Percentiles rank a stretch among this genome's conserved stretches.
These are phyloP conservation scores for Macrolepiota fuliginosa DNA, from an alignment of 768 basidiomycete species.

Conservation along the genomic window DNA sequence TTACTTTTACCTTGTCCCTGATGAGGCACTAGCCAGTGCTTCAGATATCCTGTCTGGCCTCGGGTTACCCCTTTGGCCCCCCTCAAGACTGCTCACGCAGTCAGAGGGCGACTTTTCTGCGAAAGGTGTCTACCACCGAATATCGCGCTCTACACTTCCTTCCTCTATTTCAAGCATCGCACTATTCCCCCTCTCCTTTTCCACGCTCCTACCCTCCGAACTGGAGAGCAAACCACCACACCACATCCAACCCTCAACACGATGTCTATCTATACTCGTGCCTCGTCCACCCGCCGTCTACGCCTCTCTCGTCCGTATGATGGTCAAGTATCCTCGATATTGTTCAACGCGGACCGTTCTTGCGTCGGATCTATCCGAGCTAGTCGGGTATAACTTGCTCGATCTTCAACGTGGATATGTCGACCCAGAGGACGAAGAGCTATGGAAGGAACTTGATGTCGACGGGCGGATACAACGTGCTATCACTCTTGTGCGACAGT, in stretches of 20 bases:
- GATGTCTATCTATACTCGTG: conserved; percentile 21
- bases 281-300: conserved; percentile 29
- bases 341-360: conserved; percentile 21
- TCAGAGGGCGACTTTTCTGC: too few species aligned
- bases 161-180: conserved; percentile 6
- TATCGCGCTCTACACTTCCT: not conserved
- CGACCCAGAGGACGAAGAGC: conserved; percentile 26
- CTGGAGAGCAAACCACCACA: conserved; percentile 14
- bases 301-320: conserved; percentile 30
- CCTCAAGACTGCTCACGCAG: too few species aligned
- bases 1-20: too few species aligned
- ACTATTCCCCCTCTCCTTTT: conserved; percentile 25
- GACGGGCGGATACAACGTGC: conserved; percentile 21
- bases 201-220: conserved; percentile 22
- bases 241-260: conserved; percentile 16
- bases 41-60: too few species aligned
- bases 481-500: conserved; percentile 10
- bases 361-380: conserved; percentile 30
- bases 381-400: conserved; percentile 31
- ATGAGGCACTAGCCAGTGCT: too few species aligned
- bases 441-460: conserved; percentile 20
- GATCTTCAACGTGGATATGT: conserved; percentile 26
- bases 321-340: conserved; percentile 23
- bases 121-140: too few species aligned
- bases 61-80: not conserved